phyloP scores from a whole-genome alignment of 495 filamentous ascomycete species.

The Aspergillus cavernicola region DNA sequence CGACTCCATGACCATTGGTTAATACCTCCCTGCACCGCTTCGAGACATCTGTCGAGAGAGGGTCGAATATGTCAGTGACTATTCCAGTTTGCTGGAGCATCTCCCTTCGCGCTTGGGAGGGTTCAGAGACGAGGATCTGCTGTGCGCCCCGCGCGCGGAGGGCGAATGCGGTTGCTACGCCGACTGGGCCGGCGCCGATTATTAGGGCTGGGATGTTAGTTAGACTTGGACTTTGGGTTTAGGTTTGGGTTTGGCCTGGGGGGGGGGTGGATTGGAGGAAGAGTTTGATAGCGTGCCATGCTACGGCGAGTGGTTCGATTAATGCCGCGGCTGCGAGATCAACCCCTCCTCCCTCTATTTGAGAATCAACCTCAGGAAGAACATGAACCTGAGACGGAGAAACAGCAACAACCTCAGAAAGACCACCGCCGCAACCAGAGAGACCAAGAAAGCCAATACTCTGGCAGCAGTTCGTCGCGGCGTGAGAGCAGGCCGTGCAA shows the following conservation, averaged over 20 bases:
- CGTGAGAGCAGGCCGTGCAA: conserved; percentile 40
- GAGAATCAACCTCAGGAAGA: conserved; percentile 4
- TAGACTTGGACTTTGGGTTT: conserved; percentile 26
- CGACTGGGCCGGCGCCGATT: conserved; percentile 55
- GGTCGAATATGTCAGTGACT: conserved; percentile 37
- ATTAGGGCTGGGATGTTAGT: conserved; percentile 42
- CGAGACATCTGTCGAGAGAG: conserved; percentile 42
- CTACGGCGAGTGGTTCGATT: conserved; percentile 56
- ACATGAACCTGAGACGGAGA: background rate
- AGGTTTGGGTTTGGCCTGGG: conserved; percentile 21
- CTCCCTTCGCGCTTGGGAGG: conserved; percentile 2
- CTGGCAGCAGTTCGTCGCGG: conserved; percentile 45
- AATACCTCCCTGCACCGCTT: conserved; percentile 28
- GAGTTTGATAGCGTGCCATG: conserved; percentile 50
- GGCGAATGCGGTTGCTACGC: conserved; percentile 48
- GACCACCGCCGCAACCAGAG: conserved; percentile 30
- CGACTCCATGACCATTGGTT: conserved; percentile 41
- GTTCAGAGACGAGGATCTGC: conserved; percentile 20
- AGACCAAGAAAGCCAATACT: conserved; percentile 48
- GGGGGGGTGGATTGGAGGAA: conserved; percentile 30
- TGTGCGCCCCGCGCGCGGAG: conserved; percentile 45
- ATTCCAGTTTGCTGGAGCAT: background rate
- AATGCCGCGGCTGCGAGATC: conserved; percentile 42
- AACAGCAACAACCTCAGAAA: conserved; percentile 11
- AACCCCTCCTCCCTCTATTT: conserved; percentile 11